Evolutionary conservation across 495 filamentous ascomycete species (phyloP).

Genomic region (Penicillium pulvis): DNA sequence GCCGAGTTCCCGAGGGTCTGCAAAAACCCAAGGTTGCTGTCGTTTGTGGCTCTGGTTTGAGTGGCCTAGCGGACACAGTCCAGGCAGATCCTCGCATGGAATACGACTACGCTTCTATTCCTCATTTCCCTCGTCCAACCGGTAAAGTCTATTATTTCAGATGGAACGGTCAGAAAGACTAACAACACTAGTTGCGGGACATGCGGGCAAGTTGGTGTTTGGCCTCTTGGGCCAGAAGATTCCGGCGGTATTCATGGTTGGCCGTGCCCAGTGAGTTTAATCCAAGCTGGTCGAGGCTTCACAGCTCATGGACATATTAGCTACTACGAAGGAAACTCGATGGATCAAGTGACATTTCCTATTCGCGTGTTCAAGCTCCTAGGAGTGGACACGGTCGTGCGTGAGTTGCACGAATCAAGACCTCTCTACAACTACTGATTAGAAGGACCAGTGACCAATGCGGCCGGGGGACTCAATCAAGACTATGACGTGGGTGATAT

Average conservation of each 20-base stretch:
- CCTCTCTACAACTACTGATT: neutral
- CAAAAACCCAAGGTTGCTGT: slow-evolving; percentile 63
- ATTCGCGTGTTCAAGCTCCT: slow-evolving; percentile 70
- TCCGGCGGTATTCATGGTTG: slow-evolving; percentile 71
- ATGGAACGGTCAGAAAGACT: neutral
- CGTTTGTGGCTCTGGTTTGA: slow-evolving; percentile 74
- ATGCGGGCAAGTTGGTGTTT: slow-evolving; percentile 77
- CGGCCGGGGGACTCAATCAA: slow-evolving; percentile 71
- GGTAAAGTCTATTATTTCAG: slow-evolving; percentile 45
- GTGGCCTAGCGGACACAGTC: slow-evolving; percentile 65
- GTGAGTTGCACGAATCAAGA: slow-evolving; percentile 38
- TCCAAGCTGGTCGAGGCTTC: neutral
- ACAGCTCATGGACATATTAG: slow-evolving; percentile 36
- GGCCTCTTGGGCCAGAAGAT: slow-evolving; percentile 59
- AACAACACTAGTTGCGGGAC: slow-evolving; percentile 57
- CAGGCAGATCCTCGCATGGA: slow-evolving; percentile 54
- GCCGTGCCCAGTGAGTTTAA: slow-evolving; percentile 67
- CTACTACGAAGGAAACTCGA: slow-evolving; percentile 76
- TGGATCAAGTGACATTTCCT: slow-evolving; percentile 69
- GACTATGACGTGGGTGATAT: slow-evolving; percentile 73
- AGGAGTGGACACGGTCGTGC: slow-evolving; percentile 64
- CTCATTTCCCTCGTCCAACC: slow-evolving; percentile 65
- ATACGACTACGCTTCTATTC: slow-evolving; percentile 63
- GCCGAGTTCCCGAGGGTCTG: slow-evolving; percentile 46
- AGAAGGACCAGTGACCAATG: slow-evolving; percentile 64